phyloP scores from a whole-genome alignment of 2,329 filamentous ascomycete genomes.

The Xylaria sp. region DNA sequence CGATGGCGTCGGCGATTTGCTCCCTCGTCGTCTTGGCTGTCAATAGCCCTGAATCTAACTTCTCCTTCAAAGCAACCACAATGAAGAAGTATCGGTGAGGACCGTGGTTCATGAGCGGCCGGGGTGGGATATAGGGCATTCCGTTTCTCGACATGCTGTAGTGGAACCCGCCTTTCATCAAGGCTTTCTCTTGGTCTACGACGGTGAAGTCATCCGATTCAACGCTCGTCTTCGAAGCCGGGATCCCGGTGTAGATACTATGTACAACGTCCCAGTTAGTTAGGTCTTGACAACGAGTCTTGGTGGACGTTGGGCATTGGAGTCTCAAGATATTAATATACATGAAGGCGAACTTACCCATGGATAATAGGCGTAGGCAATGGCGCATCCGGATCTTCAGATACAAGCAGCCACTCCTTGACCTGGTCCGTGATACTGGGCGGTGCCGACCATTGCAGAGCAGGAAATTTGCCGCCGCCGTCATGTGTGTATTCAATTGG shows the following conservation, averaged over 20 bases:
- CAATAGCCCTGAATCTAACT: conserved; percentile 54
- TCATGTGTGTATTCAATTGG: conserved; percentile 53
- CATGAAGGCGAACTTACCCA: conserved; percentile 50
- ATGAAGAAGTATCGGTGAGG: conserved; percentile 64
- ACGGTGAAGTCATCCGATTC: conserved; percentile 53
- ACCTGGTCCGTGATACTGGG: conserved; percentile 46
- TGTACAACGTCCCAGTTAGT: not conserved
- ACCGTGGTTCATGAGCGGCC: conserved; percentile 62
- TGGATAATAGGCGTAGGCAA: conserved; percentile 59
- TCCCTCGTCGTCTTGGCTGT: conserved; percentile 55
- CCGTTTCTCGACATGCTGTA: conserved; percentile 57
- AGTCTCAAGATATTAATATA: not conserved
- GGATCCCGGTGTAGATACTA: conserved; percentile 56
- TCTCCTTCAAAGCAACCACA: conserved; percentile 59
- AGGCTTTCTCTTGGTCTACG: conserved; percentile 44
- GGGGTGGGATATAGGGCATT: conserved; percentile 58
- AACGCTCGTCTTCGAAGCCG: conserved; percentile 50
- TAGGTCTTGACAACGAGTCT: not conserved
- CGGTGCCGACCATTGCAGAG: conserved; percentile 54
- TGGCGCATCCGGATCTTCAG: conserved; percentile 61
- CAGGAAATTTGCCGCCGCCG: conserved; percentile 55
- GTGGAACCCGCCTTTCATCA: conserved; percentile 58
- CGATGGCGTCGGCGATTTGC: conserved; percentile 56
- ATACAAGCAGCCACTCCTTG: conserved; percentile 59
- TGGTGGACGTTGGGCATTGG: not conserved